Percentiles rank a stretch among this genome's conserved stretches.
Evolutionary conservation across 441 rosid genomes (phyloP).

Genomic region (Eruca vesicaria): DNA sequence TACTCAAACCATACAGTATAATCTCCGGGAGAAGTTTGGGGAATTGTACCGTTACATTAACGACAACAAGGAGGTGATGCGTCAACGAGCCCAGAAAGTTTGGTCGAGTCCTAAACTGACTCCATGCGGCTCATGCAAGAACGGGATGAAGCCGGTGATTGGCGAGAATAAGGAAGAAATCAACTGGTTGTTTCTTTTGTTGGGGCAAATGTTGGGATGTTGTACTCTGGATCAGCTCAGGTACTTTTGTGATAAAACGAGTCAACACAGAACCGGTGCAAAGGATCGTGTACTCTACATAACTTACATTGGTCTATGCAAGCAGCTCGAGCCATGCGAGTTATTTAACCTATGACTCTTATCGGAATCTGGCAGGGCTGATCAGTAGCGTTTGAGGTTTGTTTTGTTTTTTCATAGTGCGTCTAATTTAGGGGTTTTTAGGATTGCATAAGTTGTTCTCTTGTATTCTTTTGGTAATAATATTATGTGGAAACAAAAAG

Average conservation of each 20-base stretch:
- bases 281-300: constrained; percentile 70
- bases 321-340: constrained; percentile 58
- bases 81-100: constrained; percentile 53
- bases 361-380: neutral
- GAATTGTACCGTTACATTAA: constrained; percentile 46
- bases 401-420: neutral
- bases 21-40: constrained; percentile 46
- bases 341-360: neutral
- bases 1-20: constrained; percentile 39
- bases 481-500: no score
- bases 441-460: neutral
- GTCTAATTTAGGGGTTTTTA: neutral
- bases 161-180: constrained; percentile 49
- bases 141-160: constrained; percentile 52
- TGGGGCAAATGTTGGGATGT: constrained; percentile 74
- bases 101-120: constrained; percentile 58
- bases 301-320: constrained; percentile 58
- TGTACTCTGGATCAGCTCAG: constrained; percentile 72
- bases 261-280: constrained; percentile 71
- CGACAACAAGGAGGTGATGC: constrained; percentile 39
- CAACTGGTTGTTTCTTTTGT: constrained; percentile 80
- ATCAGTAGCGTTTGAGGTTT: neutral
- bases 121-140: constrained; percentile 47
- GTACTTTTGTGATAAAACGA: constrained; percentile 69
- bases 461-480: no score